Evolutionary conservation across 148 eudicot species (phyloP), one percentile per base, ranked within the genome.

Genomic region (Silene conica): DNA sequence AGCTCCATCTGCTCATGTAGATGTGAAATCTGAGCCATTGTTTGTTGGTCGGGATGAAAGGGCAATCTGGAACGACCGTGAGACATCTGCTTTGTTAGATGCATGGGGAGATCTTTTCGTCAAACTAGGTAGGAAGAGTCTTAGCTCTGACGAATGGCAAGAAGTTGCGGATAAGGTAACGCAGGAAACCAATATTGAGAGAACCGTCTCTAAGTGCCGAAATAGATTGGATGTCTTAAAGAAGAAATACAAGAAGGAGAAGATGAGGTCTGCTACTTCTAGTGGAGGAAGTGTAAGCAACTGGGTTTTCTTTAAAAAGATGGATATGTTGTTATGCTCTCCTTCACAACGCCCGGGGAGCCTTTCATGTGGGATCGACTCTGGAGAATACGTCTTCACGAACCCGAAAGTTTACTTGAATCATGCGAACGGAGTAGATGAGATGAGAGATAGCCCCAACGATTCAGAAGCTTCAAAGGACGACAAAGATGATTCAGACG

Each of bases 241-340:
- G 83, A 91, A 91, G 74, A 91, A 83, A 71, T 91, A 91, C 81
- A 89, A 85, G 80, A 91, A 89, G 74, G 92, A 89, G 74, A 92
- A 85, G 64, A 62, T 41, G 71, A 83, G 68, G 77, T 58, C 78
- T 21, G 69, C 69, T 21, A 71, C 69, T 14, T 73, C 63, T 21
- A 66, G 28, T 56, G 67, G 71, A 67, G 81, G 70, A 13, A 69
- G 59, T 9, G 26, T 70, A 14, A 83, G 86, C 77, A 82, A 87
- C 38, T 92, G 97, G 97, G 82, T 86, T 18, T 92, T 84, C 70
- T 90, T 85, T 73, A 83, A 69, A 57, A 90, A 88, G 76, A 83
- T 92, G 89, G 96, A 90, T 80, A 73, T 80, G 80, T 82, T 88
- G 70, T 11, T 92, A 75, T 82, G 85, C 20, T 69, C 90, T 38